Evolutionary conservation across 2,329 filamentous ascomycete genomes (phyloP), one percentile per base, ranked within the genome.

Genomic region (Diaporthe eres): DNA sequence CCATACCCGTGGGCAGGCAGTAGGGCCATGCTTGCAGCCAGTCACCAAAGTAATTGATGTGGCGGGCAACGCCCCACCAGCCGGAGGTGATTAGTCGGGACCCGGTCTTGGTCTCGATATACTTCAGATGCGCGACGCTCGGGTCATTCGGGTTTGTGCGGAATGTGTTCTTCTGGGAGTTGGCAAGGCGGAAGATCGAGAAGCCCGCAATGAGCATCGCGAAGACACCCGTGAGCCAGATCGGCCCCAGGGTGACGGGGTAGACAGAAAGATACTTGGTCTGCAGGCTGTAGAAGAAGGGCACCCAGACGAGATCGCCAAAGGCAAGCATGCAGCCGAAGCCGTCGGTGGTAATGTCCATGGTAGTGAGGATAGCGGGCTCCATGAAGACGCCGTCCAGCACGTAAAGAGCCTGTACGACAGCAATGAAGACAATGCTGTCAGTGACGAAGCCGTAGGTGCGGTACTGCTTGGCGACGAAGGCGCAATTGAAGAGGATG

Each of bases 271-370:
- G 91, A 83, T 98, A 98, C 58, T 94, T 92, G 10, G 93, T 92
- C 84, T 98, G 96, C 49, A 95, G 88, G 25, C 92, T 94, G 88
- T 98, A 98, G 75, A 95, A 89, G 83, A 98, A 98, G 0, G 96
- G 96, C 3, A 98, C 90, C 96, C 96, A 98, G 77, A 94, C 94
- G 8, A 98, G 88, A 81, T 98, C 96, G 74, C 95, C 96, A 82
- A 98, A 98, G 2, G 94, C 89, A 47, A 98, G 89, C 96, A 98
- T 98, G 87, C 95, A 95, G 72, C 96, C 96, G 80, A 98, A 98
- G 8, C 96, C 96, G 80, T 98, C 96, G 57, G 92, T 94, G 71
- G 93, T 98, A 79, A 98, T 94, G 82, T 98, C 96, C 86, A 98
- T 98, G 44, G 95, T 98, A 1, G 96, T 98, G 78, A 98, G 87